phyloP scores from a whole-genome alignment of 805 yeast genomes.

The Phaffomyces antillensis region DNA sequence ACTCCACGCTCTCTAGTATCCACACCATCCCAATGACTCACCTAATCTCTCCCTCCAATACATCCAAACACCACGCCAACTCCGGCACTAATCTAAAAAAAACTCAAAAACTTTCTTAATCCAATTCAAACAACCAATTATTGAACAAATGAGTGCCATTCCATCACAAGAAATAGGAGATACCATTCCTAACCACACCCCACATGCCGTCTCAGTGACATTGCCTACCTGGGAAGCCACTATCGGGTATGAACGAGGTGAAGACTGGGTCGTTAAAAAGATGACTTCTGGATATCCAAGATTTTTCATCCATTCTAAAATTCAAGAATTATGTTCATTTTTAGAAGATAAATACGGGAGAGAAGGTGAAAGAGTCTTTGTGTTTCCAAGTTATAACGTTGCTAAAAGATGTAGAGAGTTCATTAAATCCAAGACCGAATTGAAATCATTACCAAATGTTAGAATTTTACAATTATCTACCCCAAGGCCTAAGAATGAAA shows the following conservation, averaged over 20 bases:
- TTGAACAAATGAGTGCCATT: neutral
- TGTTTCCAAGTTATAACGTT: slow-evolving; percentile 69
- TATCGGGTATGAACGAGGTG: slow-evolving; percentile 89
- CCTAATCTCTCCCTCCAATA: too few relatives aligned
- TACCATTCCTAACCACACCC: slow-evolving; percentile 82
- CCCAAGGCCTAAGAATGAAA: slow-evolving; percentile 52
- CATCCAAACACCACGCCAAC: too few relatives aligned
- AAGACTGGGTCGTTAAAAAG: slow-evolving; percentile 65
- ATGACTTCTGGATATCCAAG: slow-evolving; percentile 91
- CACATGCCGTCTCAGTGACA: slow-evolving; percentile 92
- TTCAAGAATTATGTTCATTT: slow-evolving; percentile 46
- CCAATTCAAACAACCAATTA: too few relatives aligned
- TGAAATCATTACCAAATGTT: slow-evolving; percentile 27
- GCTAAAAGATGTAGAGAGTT: slow-evolving; percentile 86
- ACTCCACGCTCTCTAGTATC: too few relatives aligned
- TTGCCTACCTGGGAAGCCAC: slow-evolving; percentile 94
- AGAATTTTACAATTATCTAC: slow-evolving; percentile 71
- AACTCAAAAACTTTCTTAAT: too few relatives aligned
- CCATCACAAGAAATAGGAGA: slow-evolving; percentile 50
- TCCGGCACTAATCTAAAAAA: too few relatives aligned
- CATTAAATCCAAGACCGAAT: slow-evolving; percentile 38
- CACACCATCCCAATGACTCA: too few relatives aligned
- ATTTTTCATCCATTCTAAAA: slow-evolving; percentile 60
- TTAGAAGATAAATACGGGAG: slow-evolving; percentile 70
- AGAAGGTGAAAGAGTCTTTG: slow-evolving; percentile 64